Evolutionary conservation across 257 asterid species (phyloP).

Genomic region (Lycium barbarum): DNA sequence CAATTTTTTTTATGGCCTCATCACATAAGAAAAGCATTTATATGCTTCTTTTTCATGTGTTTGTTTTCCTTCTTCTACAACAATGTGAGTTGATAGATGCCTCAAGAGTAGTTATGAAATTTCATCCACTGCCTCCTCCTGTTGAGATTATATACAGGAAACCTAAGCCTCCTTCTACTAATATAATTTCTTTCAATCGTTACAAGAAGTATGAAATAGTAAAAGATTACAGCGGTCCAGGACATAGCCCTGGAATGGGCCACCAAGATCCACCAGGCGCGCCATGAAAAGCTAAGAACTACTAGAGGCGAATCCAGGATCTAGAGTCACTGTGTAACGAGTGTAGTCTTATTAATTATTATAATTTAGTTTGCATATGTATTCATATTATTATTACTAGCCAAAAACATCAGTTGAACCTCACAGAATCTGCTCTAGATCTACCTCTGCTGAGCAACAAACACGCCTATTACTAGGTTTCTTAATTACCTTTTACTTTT

Average conservation of each 20-base stretch:
- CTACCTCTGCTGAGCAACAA: background rate
- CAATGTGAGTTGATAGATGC: slow-evolving; percentile 23
- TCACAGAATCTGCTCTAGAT: background rate
- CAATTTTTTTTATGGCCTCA: slow-evolving; percentile 3
- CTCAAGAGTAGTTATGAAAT: slow-evolving; percentile 16
- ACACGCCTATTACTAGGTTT: background rate
- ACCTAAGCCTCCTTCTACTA: background rate
- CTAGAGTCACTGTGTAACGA: background rate
- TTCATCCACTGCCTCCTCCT: background rate
- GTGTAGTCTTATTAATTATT: background rate
- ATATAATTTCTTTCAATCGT: background rate
- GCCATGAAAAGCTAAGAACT: background rate
- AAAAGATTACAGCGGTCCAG: slow-evolving; percentile 20
- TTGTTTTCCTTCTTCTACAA: slow-evolving; percentile 7
- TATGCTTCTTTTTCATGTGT: slow-evolving; percentile 16
- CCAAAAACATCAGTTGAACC: background rate
- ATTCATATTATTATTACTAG: background rate
- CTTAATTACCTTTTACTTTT: background rate
- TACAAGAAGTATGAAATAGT: slow-evolving; percentile 2
- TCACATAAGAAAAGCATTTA: background rate
- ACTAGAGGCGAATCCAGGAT: background rate
- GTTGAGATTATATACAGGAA: background rate
- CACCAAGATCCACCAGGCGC: slow-evolving; percentile 18
- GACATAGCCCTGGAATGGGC: slow-evolving; percentile 30
- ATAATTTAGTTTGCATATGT: background rate